phyloP scores from a whole-genome alignment of 1,284 basidiomycete species.

The Trametes polyzona region DNA sequence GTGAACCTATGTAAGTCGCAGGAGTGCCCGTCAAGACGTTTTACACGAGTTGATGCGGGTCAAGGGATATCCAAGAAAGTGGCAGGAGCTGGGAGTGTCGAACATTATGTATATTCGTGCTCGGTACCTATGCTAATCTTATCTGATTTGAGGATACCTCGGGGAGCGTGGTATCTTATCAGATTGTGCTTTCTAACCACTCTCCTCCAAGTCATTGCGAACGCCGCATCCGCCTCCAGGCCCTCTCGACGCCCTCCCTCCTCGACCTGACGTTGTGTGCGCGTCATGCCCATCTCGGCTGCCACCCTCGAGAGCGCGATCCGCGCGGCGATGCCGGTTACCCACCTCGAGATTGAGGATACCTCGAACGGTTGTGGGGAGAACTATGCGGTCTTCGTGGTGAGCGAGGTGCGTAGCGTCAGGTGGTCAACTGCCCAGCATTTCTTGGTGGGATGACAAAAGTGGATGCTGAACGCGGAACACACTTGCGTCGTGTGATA shows the following conservation, averaged over 20 bases:
- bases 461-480: neutral
- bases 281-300: conserved; percentile 61
- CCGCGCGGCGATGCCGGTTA: conserved; percentile 58
- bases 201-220: conserved; percentile 5
- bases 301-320: conserved; percentile 63
- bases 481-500: conserved; percentile 28
- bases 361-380: conserved; percentile 79
- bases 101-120: neutral
- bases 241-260: neutral
- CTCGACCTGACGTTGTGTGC: neutral
- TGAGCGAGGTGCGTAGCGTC: conserved; percentile 69
- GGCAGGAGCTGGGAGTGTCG: neutral
- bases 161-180: conserved; percentile 10
- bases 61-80: neutral
- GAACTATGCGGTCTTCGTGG: conserved; percentile 72
- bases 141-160: conserved; percentile 7
- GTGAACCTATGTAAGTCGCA: neutral
- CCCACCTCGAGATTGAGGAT: conserved; percentile 73
- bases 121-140: conserved; percentile 2
- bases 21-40: too few relatives aligned
- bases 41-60: neutral
- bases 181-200: conserved; percentile 20
- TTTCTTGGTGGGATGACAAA: neutral
- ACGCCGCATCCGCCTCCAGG: conserved; percentile 1
- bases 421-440: too few relatives aligned